A percentile compares a stretch with the other conserved stretches of the same genome.
phyloP scores from a whole-genome alignment of 192 early-diverging fungal species.

The Pilobolus umbonatus region DNA sequence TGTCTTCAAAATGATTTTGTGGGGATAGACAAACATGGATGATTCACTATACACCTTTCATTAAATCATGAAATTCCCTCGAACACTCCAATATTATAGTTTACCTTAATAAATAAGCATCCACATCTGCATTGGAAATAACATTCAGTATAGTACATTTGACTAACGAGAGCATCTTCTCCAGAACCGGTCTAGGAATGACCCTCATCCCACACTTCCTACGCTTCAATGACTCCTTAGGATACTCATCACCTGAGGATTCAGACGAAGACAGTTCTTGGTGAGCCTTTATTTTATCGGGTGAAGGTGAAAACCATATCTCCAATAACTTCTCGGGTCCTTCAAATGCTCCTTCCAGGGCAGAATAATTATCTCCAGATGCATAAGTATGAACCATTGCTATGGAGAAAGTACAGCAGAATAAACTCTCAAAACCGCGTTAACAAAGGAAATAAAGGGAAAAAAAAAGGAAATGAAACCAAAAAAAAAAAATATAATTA shows the following conservation, averaged over 20 bases:
- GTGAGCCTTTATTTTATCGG: slow-evolving; percentile 17
- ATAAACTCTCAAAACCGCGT: too few relatives aligned
- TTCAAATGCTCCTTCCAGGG: slow-evolving; percentile 67
- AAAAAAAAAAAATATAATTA: too few relatives aligned
- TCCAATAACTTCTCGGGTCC: slow-evolving; percentile 98
- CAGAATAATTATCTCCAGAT: slow-evolving; percentile 25
- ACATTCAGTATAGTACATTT: slow-evolving; percentile 88
- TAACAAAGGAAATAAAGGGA: too few relatives aligned
- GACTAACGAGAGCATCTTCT: slow-evolving; percentile 90
- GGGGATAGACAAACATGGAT: slow-evolving; percentile 94
- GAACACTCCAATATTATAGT: background rate
- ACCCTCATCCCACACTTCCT: slow-evolving; percentile 57
- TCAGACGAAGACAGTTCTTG: slow-evolving; percentile 8
- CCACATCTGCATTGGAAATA: slow-evolving; percentile 76
- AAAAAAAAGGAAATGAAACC: too few relatives aligned
- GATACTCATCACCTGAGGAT: background rate
- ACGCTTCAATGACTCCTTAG: slow-evolving; percentile 3
- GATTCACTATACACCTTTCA: slow-evolving; percentile 64
- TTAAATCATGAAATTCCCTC: background rate
- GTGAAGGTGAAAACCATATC: slow-evolving; percentile 81
- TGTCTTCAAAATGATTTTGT: slow-evolving; percentile 95
- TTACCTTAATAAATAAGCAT: slow-evolving; percentile 88
- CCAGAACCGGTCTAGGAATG: slow-evolving; percentile 78
- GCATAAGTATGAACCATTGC: too few relatives aligned
- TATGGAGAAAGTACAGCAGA: too few relatives aligned